A percentile compares a stretch with the other conserved stretches of the same genome.
Conservation (phyloP, 75 land plant genomes). For the Selaginella moellendorffii region DNA sequence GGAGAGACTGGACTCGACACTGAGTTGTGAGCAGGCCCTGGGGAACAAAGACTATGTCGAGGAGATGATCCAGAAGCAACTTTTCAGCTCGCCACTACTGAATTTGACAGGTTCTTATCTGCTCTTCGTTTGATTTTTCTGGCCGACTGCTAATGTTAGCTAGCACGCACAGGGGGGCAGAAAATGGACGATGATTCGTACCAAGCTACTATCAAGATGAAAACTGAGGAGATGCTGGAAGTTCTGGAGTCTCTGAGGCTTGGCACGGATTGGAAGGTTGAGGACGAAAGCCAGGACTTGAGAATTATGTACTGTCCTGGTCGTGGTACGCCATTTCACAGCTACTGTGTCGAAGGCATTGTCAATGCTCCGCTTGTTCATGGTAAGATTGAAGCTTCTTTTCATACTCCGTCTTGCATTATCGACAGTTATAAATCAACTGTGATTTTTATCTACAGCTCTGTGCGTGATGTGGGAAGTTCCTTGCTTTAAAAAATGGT, state of each 20-base stretch:
- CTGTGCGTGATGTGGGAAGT: not conserved
- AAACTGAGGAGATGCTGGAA: not conserved
- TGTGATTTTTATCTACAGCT: not conserved
- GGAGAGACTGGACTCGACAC: not conserved
- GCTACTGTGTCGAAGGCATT: not conserved
- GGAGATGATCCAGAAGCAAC: not conserved
- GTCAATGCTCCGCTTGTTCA: not conserved
- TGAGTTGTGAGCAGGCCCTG: not conserved
- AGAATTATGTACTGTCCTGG: not conserved
- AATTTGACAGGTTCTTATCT: no score
- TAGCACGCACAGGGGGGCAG: no score
- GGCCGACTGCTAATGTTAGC: no score
- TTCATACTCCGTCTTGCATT: not conserved
- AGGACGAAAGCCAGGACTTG: not conserved
- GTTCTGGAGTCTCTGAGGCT: not conserved
- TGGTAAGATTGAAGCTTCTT: not conserved
- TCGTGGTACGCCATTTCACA: not conserved
- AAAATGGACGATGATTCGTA: no score
- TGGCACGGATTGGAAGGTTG: not conserved
- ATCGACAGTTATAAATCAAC: not conserved
- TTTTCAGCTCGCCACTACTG: not conserved
- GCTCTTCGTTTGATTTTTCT: no score
- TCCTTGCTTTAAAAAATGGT: not conserved
- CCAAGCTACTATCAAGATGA: not conserved
- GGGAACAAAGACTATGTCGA: not conserved